Conservation (phyloP, 768 basidiomycete species). For the Boletus pseudopeckii region DNA sequence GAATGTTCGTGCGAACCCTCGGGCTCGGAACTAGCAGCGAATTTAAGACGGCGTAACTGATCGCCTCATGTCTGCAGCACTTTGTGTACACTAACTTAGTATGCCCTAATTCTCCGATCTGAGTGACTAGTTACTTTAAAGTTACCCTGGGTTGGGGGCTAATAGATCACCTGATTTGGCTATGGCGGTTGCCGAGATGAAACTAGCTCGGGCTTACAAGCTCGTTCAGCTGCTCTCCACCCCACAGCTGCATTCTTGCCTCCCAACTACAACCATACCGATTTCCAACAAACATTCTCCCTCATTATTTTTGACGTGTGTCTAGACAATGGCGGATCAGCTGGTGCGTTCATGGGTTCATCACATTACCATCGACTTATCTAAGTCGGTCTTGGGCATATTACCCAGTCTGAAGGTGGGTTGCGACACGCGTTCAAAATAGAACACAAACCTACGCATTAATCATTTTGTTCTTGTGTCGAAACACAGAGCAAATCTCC, state of each 20-base stretch:
- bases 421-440: constrained; percentile 8
- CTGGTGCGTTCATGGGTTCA: constrained; percentile 38
- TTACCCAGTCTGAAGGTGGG: constrained; percentile 55
- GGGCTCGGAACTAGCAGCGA: not conserved
- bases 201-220: constrained; percentile 3
- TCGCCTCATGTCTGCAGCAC: not conserved
- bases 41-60: not conserved
- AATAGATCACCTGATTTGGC: constrained; percentile 20
- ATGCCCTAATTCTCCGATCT: not conserved
- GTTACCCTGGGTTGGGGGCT: constrained; percentile 18
- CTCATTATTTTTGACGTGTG: constrained; percentile 1
- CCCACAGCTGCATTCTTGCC: constrained; percentile 5
- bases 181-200: constrained; percentile 36
- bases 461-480: not conserved
- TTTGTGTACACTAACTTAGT: not conserved
- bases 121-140: no score
- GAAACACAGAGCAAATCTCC: constrained; percentile 79
- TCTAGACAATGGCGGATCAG: constrained; percentile 53
- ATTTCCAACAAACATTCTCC: not conserved
- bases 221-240: constrained; percentile 4
- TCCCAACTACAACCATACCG: constrained; percentile 2
- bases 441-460: not conserved
- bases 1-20: not conserved
- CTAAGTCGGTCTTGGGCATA: constrained; percentile 11
- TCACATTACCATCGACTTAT: constrained; percentile 13